Evolutionary conservation across 306 rosid species (phyloP), one percentile per base, ranked within the genome.

Genomic region (Mucuna pruriens): DNA sequence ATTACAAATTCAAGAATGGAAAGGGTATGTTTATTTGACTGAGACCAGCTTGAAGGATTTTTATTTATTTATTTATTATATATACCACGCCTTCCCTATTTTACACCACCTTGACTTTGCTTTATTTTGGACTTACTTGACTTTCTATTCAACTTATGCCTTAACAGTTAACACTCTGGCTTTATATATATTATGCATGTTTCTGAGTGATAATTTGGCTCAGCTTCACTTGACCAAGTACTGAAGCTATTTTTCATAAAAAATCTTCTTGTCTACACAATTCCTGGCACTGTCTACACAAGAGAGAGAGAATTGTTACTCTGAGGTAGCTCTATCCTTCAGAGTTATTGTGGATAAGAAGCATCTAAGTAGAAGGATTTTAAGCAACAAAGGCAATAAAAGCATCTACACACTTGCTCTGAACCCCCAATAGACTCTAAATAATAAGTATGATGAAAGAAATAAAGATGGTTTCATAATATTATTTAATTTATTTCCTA

Each of bases 1-100:
- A 84, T 85, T 88, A 29, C 95, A 89, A 70, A 78, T 94, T 85
- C 90, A 87, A 86, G 98, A 94, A 92, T 94, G 98, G 98, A 88
- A 88, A 73, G 83, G 90, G 98, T 94, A 92, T 34, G 42, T 45
- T 45, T 49, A 76, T 60, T 45, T 39, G 36, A 83, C 57, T 4
- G 12, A 19, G 31, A 78, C 60, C 9, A 15, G 4, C 42, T 76
- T 44, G 9, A 76, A 54, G 26, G 55, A 0, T 66, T 63, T 55
- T 55, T 57, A 19, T 60, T 38, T 55, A 4, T 29, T 31, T 31
- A 16, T 12, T 6, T 15, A 55, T 19, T 19, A 6, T 29, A 71
- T 58, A 54, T 51, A 51, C 36, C 19, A 52, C 36, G 67, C 16
- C 34, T 73, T 62, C 60, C 16, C 15, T 6, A 44, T 13, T 12